Evolutionary conservation across 352 stramenopile genomes (phyloP).

Genomic region (Phytopythium montanum): DNA sequence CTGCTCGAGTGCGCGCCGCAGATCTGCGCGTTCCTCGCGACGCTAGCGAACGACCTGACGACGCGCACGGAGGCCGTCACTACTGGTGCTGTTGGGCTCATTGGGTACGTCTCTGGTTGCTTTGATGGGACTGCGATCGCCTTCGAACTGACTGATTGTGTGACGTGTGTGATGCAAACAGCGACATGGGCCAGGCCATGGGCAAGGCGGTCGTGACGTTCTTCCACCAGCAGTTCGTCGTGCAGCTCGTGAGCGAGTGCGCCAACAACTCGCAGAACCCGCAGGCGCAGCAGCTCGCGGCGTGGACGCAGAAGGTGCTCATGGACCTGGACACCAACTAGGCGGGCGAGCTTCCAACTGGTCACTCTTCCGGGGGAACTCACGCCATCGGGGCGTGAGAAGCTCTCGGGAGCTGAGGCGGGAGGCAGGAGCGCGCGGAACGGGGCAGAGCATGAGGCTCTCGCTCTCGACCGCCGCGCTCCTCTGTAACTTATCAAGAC

Average conservation of each 20-base stretch:
- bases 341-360: neutral
- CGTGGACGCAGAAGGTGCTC: slow-evolving; percentile 76
- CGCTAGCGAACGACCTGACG: slow-evolving; percentile 71
- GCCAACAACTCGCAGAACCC: slow-evolving; percentile 55
- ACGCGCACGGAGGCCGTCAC: slow-evolving; percentile 90
- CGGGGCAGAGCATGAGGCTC: slow-evolving; percentile 7
- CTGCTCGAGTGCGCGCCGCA: slow-evolving; percentile 80
- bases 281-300: slow-evolving; percentile 65
- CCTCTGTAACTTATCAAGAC: slow-evolving; percentile 8
- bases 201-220: slow-evolving; percentile 57
- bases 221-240: slow-evolving; percentile 68
- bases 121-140: neutral
- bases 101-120: slow-evolving; percentile 73
- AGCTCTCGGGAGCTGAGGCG: neutral
- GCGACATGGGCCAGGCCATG: slow-evolving; percentile 79
- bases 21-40: slow-evolving; percentile 89
- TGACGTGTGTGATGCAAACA: slow-evolving; percentile 17
- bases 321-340: slow-evolving; percentile 63
- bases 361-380: neutral
- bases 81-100: slow-evolving; percentile 87
- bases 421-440: neutral
- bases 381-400: neutral
- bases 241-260: slow-evolving; percentile 72
- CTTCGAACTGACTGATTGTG: neutral
- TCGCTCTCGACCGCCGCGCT: neutral